A percentile compares a stretch with the other conserved stretches of the same genome.
phyloP scores from a whole-genome alignment of 371 early-diverging fungal species.

The Mucor indicus region DNA sequence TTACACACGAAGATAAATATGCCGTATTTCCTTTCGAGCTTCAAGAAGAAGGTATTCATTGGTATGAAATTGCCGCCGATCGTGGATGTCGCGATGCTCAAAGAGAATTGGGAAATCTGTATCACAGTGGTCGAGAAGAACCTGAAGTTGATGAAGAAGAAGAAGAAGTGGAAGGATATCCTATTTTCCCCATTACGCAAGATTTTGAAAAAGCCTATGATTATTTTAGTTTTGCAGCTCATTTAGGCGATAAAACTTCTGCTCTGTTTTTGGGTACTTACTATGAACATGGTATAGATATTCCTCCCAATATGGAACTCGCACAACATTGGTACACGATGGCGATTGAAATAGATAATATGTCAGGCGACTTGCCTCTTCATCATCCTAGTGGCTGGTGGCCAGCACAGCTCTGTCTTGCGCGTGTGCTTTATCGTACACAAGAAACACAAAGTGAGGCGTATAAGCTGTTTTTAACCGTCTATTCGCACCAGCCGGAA shows the following conservation, averaged over 20 bases:
- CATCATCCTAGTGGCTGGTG: conserved; percentile 23
- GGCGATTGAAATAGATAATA: conserved; percentile 16
- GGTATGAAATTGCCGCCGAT: conserved; percentile 29
- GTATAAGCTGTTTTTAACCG: conserved; percentile 14
- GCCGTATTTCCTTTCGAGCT: conserved; percentile 4
- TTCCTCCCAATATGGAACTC: conserved; percentile 10
- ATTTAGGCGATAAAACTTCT: conserved; percentile 31
- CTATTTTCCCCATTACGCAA: conserved; percentile 11
- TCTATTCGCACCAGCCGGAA: conserved; percentile 13
- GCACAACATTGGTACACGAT: conserved; percentile 31
- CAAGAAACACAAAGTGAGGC: conserved; percentile 19
- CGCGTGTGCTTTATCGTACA: conserved; percentile 30
- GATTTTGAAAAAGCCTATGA: conserved; percentile 32
- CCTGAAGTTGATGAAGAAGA: background rate
- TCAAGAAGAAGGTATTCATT: conserved; percentile 20
- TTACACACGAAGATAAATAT: conserved; percentile 1
- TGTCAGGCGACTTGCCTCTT: conserved; percentile 1
- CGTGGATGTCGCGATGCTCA: conserved; percentile 28
- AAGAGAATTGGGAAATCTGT: conserved; percentile 31
- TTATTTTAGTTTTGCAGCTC: conserved; percentile 30
- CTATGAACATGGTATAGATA: conserved; percentile 38
- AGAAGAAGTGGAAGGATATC: background rate
- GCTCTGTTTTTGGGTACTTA: conserved; percentile 34
- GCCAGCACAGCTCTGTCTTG: conserved; percentile 38
- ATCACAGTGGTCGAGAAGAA: conserved; percentile 30